These are phyloP conservation scores for Pichia kudriavzevii DNA, from an alignment of 1,139 yeast genomes.

Conservation along the genomic window DNA sequence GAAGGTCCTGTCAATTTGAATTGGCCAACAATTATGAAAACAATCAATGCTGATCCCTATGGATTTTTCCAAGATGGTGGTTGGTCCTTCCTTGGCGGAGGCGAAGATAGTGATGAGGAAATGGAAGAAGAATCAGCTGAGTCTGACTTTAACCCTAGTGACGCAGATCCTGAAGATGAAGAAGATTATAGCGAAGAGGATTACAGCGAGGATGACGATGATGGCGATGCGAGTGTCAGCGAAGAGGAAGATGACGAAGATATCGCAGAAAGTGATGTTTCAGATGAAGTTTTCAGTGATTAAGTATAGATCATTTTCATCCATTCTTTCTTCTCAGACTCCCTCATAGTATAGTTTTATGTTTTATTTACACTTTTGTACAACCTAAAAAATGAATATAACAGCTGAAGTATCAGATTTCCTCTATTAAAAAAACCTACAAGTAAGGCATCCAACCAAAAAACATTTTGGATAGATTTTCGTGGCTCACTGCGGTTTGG, in stretches of 20 bases:
- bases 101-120: constrained; percentile 48
- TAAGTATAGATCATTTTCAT: constrained; percentile 11
- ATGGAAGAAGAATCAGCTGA: constrained; percentile 38
- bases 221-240: constrained; percentile 45
- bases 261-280: constrained; percentile 37
- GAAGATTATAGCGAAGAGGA: constrained; percentile 53
- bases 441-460: constrained; percentile 80
- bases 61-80: constrained; percentile 94
- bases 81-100: constrained; percentile 83
- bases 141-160: constrained; percentile 52
- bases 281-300: constrained; percentile 29
- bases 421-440: not conserved
- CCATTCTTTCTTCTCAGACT: no score
- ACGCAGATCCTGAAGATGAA: constrained; percentile 70
- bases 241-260: constrained; percentile 40
- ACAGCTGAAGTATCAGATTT: not conserved
- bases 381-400: not conserved
- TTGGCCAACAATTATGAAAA: constrained; percentile 95
- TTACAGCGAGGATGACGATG: constrained; percentile 37
- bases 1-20: constrained; percentile 95
- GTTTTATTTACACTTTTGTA: constrained; percentile 1
- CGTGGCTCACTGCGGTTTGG: constrained; percentile 71
- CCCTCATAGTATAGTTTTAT: no score
- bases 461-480: constrained; percentile 77
- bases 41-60: constrained; percentile 85